Evolutionary conservation across 2,329 filamentous ascomycete species (phyloP).

Genomic region (Colletotrichum nymphaeae): DNA sequence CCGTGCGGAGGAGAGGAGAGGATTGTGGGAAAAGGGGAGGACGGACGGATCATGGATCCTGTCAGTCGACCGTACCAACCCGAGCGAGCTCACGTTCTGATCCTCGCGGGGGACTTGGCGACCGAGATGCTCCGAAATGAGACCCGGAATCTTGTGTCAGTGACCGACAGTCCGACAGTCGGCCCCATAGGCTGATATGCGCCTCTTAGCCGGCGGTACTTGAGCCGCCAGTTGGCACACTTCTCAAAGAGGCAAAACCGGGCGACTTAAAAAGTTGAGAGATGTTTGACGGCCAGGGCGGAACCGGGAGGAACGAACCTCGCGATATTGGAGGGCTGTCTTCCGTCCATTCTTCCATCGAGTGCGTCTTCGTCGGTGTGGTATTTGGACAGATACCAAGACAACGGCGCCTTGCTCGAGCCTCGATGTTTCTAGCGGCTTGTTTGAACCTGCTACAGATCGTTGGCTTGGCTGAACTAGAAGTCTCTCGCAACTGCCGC

Average conservation of each 20-base stretch:
- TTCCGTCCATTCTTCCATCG: background rate
- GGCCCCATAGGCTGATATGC: slow-evolving; percentile 19
- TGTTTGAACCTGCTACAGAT: background rate
- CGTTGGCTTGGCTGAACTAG: slow-evolving; percentile 8
- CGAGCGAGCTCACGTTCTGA: slow-evolving; percentile 7
- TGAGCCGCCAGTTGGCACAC: slow-evolving; percentile 22
- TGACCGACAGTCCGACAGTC: slow-evolving; percentile 34
- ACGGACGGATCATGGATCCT: slow-evolving; percentile 20
- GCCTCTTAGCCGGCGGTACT: slow-evolving; percentile 15
- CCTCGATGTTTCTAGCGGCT: slow-evolving; percentile 3
- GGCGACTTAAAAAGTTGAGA: slow-evolving; percentile 23
- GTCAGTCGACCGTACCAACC: slow-evolving; percentile 27
- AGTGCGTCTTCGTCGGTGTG: slow-evolving; percentile 4
- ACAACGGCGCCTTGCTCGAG: slow-evolving; percentile 20
- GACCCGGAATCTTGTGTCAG: slow-evolving; percentile 23
- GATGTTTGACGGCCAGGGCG: slow-evolving; percentile 9
- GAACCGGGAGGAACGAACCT: slow-evolving; percentile 7
- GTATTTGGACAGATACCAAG: background rate
- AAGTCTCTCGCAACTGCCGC: background rate
- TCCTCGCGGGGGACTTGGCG: slow-evolving; percentile 28
- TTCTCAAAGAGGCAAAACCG: slow-evolving; percentile 14
- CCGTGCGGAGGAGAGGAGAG: slow-evolving; percentile 3
- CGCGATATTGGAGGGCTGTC: background rate
- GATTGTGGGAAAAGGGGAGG: background rate
- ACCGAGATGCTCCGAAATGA: slow-evolving; percentile 34